A percentile compares a stretch with the other conserved stretches of the same genome.
Conservation (phyloP, 805 yeast species). For the Lipomyces spencermartinsiae region DNA sequence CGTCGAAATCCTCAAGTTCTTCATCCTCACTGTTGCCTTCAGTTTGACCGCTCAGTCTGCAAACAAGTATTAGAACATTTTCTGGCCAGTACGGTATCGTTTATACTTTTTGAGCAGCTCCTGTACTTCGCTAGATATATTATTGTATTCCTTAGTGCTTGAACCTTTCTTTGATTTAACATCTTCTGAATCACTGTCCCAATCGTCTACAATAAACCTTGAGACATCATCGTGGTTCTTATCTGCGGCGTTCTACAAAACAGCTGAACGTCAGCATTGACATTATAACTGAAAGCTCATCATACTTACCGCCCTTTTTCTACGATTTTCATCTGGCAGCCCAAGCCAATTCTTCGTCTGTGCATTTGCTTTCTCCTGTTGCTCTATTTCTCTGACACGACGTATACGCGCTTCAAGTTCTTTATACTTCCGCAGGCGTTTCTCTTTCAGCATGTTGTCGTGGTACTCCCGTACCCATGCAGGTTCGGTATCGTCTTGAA, state of each 20-base stretch:
- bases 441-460: constrained; percentile 13
- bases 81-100: background rate
- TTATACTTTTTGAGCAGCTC: constrained; percentile 51
- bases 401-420: constrained; percentile 24
- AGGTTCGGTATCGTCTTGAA: constrained; percentile 63
- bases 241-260: constrained; percentile 27
- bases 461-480: constrained; percentile 56
- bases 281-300: background rate
- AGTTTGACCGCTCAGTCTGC: constrained; percentile 17
- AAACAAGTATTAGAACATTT: background rate
- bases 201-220: constrained; percentile 52
- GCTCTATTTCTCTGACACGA: constrained; percentile 27
- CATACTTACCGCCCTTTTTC: constrained; percentile 4
- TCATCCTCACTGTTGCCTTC: constrained; percentile 32
- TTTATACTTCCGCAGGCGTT: constrained; percentile 16
- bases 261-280: constrained; percentile 1
- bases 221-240: constrained; percentile 48
- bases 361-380: constrained; percentile 24
- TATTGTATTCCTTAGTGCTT: constrained; percentile 42
- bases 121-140: constrained; percentile 57
- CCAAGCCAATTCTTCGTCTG: constrained; percentile 12
- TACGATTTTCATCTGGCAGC: background rate
- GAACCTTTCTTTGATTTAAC: constrained; percentile 8
- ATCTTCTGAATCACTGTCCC: constrained; percentile 44
- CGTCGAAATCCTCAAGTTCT: constrained; percentile 26